Conservation (phyloP, 75 land plant species). For the Pinus tabuliformis region DNA sequence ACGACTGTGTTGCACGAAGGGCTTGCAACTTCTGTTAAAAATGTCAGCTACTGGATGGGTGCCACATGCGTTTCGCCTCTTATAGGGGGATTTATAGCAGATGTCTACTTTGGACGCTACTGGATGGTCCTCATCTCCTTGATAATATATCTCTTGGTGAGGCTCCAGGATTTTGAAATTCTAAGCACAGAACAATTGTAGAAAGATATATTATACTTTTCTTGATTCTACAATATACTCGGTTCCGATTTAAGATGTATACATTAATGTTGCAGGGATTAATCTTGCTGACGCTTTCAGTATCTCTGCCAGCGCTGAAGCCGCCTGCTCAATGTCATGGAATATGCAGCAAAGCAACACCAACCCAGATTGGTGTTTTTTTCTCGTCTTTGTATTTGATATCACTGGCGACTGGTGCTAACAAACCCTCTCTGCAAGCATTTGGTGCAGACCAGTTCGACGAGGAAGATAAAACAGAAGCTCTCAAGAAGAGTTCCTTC, state of each 20-base stretch:
- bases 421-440: constrained; percentile 41
- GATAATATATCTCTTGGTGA: constrained; percentile 65
- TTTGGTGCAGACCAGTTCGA: constrained; percentile 81
- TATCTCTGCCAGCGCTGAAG: constrained; percentile 15
- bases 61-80: constrained; percentile 66
- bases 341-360: constrained; percentile 20
- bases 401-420: constrained; percentile 40
- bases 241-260: neutral
- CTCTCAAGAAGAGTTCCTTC: constrained; percentile 50
- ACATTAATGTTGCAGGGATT: constrained; percentile 23
- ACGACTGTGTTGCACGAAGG: constrained; percentile 62
- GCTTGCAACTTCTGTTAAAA: constrained; percentile 61
- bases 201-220: too few relatives aligned
- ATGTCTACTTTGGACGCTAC: constrained; percentile 86
- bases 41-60: constrained; percentile 81
- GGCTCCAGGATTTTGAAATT: neutral
- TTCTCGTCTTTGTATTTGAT: constrained; percentile 60
- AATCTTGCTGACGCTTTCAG: constrained; percentile 35
- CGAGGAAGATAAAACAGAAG: constrained; percentile 41
- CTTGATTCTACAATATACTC: neutral
- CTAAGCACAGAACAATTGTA: too few relatives aligned
- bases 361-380: constrained; percentile 51
- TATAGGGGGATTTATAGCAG: constrained; percentile 87
- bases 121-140: constrained; percentile 59
- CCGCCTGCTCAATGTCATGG: constrained; percentile 19